Base-by-base conservation (phyloP, 352 stramenopile genomes). In the Globisporangium polare region DNA sequence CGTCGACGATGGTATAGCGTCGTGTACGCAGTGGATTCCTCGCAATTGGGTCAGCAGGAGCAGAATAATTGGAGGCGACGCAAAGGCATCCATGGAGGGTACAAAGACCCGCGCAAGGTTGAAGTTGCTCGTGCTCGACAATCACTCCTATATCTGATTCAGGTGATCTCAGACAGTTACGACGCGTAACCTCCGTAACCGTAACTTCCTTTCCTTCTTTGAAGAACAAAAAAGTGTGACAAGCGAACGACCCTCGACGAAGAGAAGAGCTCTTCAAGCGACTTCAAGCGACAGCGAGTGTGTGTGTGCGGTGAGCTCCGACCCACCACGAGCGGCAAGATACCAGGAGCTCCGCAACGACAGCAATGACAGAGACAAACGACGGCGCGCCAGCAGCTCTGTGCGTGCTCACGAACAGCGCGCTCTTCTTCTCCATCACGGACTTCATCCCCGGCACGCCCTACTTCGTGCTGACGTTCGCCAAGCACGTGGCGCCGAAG, bases 361-460 rank as follows among this genome's bases (percentile, higher is more conserved):
- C 39, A 13, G 9, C 20, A 13, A 9, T 35, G 46, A 20, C 26
- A 17, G 31, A 22, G 26, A 45, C 39, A 12, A 20, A 24, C 47
- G 20, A 13, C 2, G 37, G 3, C 9, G 17, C 12, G 2, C 12
- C 13, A 10, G 53, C 53, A 22, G 53, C 53, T 6, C 24, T 60
- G 12, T 24, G 26, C 24, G 54, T 60, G 24, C 54, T 60, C 54
- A 52, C 54, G 41, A 60, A 52, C 26, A 24, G 37, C 26, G 54
- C 37, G 27, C 54, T 60, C 39, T 60, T 60, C 22, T 26, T 31
- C 6, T 13, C 9, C 6, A 39, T 52, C 54, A 60, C 39, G 13
- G 39, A 51, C 13, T 41, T 42, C 35, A 52, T 60, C 8, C 26
- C 4, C 5, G 39, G 39, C 27, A 39, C 39, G 0, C 54, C 39